Evolutionary conservation across 1,284 basidiomycete genomes (phyloP).

Genomic region (Apiotrichum montevideense): DNA sequence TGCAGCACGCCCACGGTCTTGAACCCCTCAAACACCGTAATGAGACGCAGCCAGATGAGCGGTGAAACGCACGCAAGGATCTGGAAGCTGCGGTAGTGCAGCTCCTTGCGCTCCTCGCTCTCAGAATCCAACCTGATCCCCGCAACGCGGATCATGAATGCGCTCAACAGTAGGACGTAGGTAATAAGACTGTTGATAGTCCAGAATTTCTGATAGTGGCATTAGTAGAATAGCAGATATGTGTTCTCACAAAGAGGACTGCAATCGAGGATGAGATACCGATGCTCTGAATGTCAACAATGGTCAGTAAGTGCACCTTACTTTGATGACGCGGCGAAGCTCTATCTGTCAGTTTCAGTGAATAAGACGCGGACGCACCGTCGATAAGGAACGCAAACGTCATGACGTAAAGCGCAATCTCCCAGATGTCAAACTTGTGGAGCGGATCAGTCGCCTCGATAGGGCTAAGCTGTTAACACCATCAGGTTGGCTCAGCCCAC

Average conservation of each 20-base stretch:
- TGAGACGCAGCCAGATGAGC: slow-evolving; percentile 79
- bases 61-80: slow-evolving; percentile 78
- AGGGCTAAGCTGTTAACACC: slow-evolving; percentile 38
- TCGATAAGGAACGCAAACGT: slow-evolving; percentile 68
- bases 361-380: slow-evolving; percentile 57
- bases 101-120: slow-evolving; percentile 35
- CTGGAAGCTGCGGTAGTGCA: slow-evolving; percentile 73
- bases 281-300: too few relatives aligned
- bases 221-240: too few relatives aligned
- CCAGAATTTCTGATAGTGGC: slow-evolving; percentile 57
- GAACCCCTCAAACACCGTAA: slow-evolving; percentile 52
- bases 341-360: too few relatives aligned
- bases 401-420: slow-evolving; percentile 69
- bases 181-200: slow-evolving; percentile 64
- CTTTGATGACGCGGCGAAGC: too few relatives aligned
- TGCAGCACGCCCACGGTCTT: slow-evolving; percentile 53
- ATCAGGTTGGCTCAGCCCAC: too few relatives aligned
- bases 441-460: slow-evolving; percentile 37
- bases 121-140: slow-evolving; percentile 54
- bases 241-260: too few relatives aligned
- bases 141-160: slow-evolving; percentile 65
- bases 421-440: slow-evolving; percentile 63
- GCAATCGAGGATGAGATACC: too few relatives aligned
- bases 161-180: slow-evolving; percentile 62
- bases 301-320: too few relatives aligned